phyloP scores from a whole-genome alignment of 169 alveolate genomes.

The Plasmodium gallinaceum region DNA sequence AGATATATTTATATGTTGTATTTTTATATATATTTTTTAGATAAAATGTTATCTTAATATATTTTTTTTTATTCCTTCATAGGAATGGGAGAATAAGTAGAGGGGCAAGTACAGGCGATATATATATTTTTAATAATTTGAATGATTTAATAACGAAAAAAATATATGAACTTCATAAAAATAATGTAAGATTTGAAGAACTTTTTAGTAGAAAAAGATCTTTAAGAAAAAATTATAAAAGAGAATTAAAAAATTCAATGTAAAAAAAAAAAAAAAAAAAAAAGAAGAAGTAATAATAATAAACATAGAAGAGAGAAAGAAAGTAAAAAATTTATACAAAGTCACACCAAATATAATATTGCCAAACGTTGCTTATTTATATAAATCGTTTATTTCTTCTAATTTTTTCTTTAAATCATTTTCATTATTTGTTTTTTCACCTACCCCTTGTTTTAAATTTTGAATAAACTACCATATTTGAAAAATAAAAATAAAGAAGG shows the following conservation, averaged over 20 bases:
- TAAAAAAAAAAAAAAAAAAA: not conserved
- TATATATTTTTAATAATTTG: conserved; percentile 48
- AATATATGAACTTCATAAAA: conserved; percentile 66
- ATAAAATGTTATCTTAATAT: not conserved
- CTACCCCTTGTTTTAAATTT: conserved; percentile 58
- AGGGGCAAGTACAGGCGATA: conserved; percentile 67
- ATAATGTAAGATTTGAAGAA: conserved; percentile 67
- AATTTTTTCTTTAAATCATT: conserved; percentile 42
- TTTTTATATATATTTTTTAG: not conserved
- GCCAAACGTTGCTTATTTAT: conserved; percentile 2
- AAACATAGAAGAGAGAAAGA: not conserved
- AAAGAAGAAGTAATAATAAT: not conserved
- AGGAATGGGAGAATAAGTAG: conserved; percentile 72
- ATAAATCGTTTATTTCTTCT: conserved; percentile 65
- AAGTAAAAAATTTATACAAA: not conserved
- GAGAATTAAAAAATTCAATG: conserved; percentile 29
- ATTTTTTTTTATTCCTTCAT: not conserved
- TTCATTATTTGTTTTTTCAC: conserved; percentile 47
- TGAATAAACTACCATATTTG: conserved; percentile 40
- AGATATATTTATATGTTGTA: not conserved
- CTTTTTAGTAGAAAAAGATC: conserved; percentile 70
- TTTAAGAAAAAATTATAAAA: conserved; percentile 69
- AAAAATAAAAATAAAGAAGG: too few species aligned
- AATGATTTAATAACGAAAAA: conserved; percentile 48
- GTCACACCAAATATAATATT: not conserved